Percentiles rank a stretch among this genome's conserved stretches.
Conservation (phyloP, 768 basidiomycete genomes). For the Mycena floridula region DNA sequence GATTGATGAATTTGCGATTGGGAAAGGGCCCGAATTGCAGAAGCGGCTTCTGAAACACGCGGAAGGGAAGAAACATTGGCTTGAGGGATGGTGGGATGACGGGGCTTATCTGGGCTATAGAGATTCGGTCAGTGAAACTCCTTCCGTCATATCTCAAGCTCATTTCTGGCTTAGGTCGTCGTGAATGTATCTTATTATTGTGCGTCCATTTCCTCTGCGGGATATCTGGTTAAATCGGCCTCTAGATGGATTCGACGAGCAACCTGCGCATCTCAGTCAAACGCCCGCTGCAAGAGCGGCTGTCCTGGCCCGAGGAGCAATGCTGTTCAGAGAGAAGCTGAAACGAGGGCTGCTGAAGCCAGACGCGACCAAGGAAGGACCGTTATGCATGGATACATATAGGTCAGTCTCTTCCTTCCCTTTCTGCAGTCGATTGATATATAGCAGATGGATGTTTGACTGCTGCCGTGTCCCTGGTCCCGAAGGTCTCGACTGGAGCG, state of each 20-base stretch:
- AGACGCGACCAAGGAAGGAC: constrained; percentile 61
- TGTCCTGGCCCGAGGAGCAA: constrained; percentile 57
- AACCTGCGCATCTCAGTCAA: constrained; percentile 55
- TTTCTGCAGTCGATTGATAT: constrained; percentile 1
- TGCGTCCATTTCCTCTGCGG: constrained; percentile 22
- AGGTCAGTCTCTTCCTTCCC: constrained; percentile 33
- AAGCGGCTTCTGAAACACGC: constrained; percentile 50
- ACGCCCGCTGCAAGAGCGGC: constrained; percentile 65
- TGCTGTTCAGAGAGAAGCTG: constrained; percentile 67
- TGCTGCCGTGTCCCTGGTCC: constrained; percentile 76
- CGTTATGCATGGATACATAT: constrained; percentile 85
- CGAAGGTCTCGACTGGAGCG: constrained; percentile 72
- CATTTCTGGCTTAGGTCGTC: constrained; percentile 56
- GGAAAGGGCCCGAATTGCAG: constrained; percentile 55
- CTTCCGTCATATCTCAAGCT: constrained; percentile 1
- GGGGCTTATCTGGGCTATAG: constrained; percentile 76
- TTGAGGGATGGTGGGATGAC: constrained; percentile 96
- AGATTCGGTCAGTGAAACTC: constrained; percentile 51
- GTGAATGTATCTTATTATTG: constrained; percentile 96
- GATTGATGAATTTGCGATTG: constrained; percentile 59
- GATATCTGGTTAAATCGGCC: constrained; percentile 1
- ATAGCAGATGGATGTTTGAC: constrained; percentile 83
- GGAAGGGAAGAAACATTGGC: constrained; percentile 64
- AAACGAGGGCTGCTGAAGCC: constrained; percentile 61
- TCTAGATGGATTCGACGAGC: constrained; percentile 71